These are phyloP conservation scores for Neurospora sp. DNA, from an alignment of 2,329 filamentous ascomycete species.

Conservation along the genomic window DNA sequence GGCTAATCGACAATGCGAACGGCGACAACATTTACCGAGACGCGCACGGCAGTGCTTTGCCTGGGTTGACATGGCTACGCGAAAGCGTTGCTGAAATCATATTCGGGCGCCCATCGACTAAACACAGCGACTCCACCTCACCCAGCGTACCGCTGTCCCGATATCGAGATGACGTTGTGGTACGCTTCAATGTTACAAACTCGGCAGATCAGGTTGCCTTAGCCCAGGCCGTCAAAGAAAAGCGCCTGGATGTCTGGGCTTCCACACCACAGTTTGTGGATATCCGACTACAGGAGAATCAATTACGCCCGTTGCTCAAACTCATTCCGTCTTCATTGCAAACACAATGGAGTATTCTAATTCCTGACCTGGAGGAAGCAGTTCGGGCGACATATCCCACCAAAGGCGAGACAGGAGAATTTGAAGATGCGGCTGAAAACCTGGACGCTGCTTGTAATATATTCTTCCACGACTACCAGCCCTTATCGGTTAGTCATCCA, in stretches of 20 bases:
- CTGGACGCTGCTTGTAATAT: constrained; percentile 43
- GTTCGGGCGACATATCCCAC: constrained; percentile 68
- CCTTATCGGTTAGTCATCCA: constrained; percentile 51
- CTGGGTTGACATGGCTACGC: constrained; percentile 40
- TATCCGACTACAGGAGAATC: constrained; percentile 65
- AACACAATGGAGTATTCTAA: constrained; percentile 59
- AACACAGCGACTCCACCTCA: constrained; percentile 16
- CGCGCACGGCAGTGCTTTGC: constrained; percentile 27
- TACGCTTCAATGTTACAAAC: constrained; percentile 74
- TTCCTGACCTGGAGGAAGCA: constrained; percentile 69
- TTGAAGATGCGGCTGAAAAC: constrained; percentile 13
- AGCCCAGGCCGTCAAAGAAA: constrained; percentile 59
- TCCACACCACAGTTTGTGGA: constrained; percentile 76
- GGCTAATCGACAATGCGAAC: constrained; percentile 1
- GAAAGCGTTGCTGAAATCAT: constrained; percentile 39
- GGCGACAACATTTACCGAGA: constrained; percentile 6
- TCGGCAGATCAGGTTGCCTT: constrained; percentile 60
- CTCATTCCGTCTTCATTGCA: constrained; percentile 63
- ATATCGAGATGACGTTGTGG: constrained; percentile 76
- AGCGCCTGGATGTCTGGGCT: constrained; percentile 88
- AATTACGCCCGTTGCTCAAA: constrained; percentile 67
- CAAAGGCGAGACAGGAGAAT: constrained; percentile 3
- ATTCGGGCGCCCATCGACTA: constrained; percentile 35
- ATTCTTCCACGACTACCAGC: constrained; percentile 91
- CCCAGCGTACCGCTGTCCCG: constrained; percentile 21